Evolutionary conservation across 2,329 filamentous ascomycete genomes (phyloP), one percentile per base, ranked within the genome.

Genomic region (Cladosporium phlei): DNA sequence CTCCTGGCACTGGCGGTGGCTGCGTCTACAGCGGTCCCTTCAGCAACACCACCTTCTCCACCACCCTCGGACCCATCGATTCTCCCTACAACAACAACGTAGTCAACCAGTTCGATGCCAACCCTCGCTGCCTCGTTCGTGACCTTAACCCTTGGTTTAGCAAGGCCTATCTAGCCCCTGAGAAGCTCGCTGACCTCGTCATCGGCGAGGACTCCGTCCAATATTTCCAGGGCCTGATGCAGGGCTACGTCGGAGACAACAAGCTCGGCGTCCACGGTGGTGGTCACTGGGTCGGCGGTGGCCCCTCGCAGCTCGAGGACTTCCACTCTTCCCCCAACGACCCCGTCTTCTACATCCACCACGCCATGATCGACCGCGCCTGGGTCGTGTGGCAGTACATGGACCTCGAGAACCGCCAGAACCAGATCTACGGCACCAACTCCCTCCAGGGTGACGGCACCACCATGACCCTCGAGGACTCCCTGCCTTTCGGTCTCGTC

Each of bases 1-100:
- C 72, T 0, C 69, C 70, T 0, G 78, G 75, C n/a, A 67, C 68
- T 0, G 78, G 78, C 11, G 77, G 78, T 29, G 78, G 78, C 2
- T 80, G 77, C 56, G 66, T 82, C 2, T 66, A 59, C 11, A 67
- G 63, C 1, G 77, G 77, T 0, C 76, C 76, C 0, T 78, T 79
- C 62, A 69, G 66, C 54, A 66, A 77, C 52, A 59, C 55, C 12
- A 49, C 62, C 49, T 57, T 62, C 38, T 56, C 52, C n/a, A 51
- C 64, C 49, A 58, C 63, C 38, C 55, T 65, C 21, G 61, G 61
- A 3, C 60, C 62, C 4, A 49, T 64, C 14, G 54, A 55, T 35
- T 47, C 55, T 9, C 58, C 59, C 8, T 59, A 60, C 47, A 47
- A 53, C 27, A 44, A 56, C 47, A 62, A 62, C 46, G 62, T 62